Base-by-base conservation (phyloP, 2,329 filamentous ascomycete genomes). In the Botryotinia globosa region DNA sequence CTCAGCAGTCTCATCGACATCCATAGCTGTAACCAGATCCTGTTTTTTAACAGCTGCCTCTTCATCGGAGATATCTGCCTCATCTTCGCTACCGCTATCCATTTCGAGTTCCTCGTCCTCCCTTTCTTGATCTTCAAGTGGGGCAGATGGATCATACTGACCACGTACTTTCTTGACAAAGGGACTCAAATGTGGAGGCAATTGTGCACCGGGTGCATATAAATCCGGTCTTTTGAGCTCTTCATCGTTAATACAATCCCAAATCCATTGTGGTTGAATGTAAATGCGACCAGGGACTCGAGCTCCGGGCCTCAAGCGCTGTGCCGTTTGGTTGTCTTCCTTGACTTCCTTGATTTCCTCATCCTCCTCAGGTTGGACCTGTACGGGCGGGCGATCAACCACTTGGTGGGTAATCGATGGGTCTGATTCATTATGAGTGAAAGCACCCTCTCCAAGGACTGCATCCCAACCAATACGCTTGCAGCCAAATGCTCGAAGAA, bases 201-300 rank as follows among this genome's bases (percentile, higher is more conserved):
- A 86, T 77, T 93, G 91, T 29, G 94, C 92, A 29, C 96, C 96
- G 2, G 96, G 96, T 0, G 91, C 93, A 80, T 99, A 99, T 51
- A 94, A 83, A 80, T 98, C 94, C 45, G 94, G 89, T 76, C 92
- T 88, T 81, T 98, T 90, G 72, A 99, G 85, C 82, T 95, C 94
- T 75, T 94, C 93, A 63, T 96, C 93, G 81, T 99, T 99, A 81
- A 97, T 85, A 79, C 93, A 95, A 80, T 99, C 96, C 96, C 96
- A 99, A 6, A 99, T 90, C 95, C 97, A 99, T 81, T 99, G 96
- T 32, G 96, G 96, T 84, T 99, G 96, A 72, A 99, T 85, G 78
- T 99, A 99, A 75, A 90, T 94, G 76, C 96, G 88, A 51, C 95
- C 95, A n/a, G 95, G 94, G 74, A 98, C 91, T 74, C 94, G 90